Evolutionary conservation across 2,329 filamentous ascomycete genomes (phyloP).

Genomic region (Pseudocercospora fuligena): DNA sequence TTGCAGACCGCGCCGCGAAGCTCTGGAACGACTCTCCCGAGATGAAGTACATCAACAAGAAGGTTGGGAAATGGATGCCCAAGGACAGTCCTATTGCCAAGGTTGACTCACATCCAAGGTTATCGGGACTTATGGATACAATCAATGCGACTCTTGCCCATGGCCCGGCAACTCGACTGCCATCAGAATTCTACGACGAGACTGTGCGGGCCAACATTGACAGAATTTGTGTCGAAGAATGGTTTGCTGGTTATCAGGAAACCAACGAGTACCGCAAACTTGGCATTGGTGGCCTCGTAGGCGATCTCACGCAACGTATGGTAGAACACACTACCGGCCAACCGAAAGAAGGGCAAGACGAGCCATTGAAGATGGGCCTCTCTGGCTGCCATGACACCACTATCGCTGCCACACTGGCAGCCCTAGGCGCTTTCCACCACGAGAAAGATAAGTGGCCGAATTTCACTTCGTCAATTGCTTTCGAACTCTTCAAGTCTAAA

Average conservation of each 20-base stretch:
- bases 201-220: slow-evolving; percentile 72
- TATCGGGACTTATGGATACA: slow-evolving; percentile 92
- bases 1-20: slow-evolving; percentile 53
- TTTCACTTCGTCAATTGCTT: slow-evolving; percentile 87
- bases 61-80: slow-evolving; percentile 87
- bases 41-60: slow-evolving; percentile 79
- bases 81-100: slow-evolving; percentile 67
- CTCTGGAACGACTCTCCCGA: slow-evolving; percentile 67
- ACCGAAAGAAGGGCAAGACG: slow-evolving; percentile 47
- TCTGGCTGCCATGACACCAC: slow-evolving; percentile 95
- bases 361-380: slow-evolving; percentile 72
- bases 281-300: slow-evolving; percentile 83
- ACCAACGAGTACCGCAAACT: slow-evolving; percentile 84
- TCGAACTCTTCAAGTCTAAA: slow-evolving; percentile 79
- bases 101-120: slow-evolving; percentile 80
- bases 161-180: slow-evolving; percentile 76
- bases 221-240: slow-evolving; percentile 81
- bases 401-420: slow-evolving; percentile 75
- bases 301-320: slow-evolving; percentile 71
- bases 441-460: slow-evolving; percentile 78
- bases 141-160: slow-evolving; percentile 89
- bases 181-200: slow-evolving; percentile 83
- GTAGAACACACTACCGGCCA: slow-evolving; percentile 47
- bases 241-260: slow-evolving; percentile 87
- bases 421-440: slow-evolving; percentile 76